Conservation (phyloP, 768 basidiomycete genomes). For the Suillus lakei region DNA sequence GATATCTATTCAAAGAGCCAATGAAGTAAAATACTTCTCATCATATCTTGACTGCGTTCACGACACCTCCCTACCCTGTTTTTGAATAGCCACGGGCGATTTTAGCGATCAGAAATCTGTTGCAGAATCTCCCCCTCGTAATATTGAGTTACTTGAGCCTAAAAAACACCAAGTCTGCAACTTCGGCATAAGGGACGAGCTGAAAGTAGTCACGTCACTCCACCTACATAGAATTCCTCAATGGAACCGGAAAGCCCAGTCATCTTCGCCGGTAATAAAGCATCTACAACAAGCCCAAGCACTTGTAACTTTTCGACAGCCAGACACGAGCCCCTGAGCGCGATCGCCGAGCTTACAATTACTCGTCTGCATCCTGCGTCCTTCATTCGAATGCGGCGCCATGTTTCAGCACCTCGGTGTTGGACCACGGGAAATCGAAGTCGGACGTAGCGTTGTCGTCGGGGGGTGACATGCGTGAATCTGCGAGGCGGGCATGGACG, state of each 20-base stretch:
- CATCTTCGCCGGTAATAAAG: not conserved
- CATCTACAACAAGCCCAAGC: slow-evolving; percentile 12
- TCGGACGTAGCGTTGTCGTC: slow-evolving; percentile 5
- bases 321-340: slow-evolving; percentile 3
- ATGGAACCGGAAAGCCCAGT: not conserved
- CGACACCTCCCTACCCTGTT: not conserved
- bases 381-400: slow-evolving; percentile 8
- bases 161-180: no score
- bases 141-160: not conserved
- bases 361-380: not conserved
- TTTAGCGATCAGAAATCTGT: not conserved
- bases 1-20: no score
- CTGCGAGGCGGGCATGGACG: slow-evolving; percentile 1
- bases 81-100: not conserved
- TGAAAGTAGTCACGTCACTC: no score
- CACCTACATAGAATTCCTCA: no score
- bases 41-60: no score
- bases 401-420: slow-evolving; percentile 9
- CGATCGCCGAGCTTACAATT: not conserved
- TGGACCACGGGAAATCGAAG: slow-evolving; percentile 9
- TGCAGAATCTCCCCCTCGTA: not conserved
- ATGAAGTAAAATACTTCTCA: no score
- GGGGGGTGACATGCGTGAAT: not conserved
- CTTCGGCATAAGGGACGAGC: slow-evolving; percentile 3
- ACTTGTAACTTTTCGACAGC: slow-evolving; percentile 1